A percentile compares a stretch with the other conserved stretches of the same genome.
Conservation (phyloP, 306 rosid species). For the Morella rubra region DNA sequence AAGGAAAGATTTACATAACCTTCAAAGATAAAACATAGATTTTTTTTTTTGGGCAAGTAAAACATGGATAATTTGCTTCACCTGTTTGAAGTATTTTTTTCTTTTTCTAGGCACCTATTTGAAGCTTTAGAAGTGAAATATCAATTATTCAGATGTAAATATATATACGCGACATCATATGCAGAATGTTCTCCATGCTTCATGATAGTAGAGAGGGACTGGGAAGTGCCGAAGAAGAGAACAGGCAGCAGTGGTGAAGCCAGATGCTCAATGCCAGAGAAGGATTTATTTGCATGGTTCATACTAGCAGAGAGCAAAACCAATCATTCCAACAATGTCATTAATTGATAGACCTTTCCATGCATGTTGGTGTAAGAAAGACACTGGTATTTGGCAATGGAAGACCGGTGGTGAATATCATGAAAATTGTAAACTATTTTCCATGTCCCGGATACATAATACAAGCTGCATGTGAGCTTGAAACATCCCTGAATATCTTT, state of each 20-base stretch:
- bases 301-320: background rate
- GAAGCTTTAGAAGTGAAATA: background rate
- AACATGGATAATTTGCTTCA: background rate
- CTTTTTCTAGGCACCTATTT: too few species aligned
- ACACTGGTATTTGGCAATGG: background rate
- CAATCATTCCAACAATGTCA: background rate
- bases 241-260: too few species aligned
- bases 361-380: background rate
- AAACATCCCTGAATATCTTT: background rate
- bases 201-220: too few species aligned
- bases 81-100: background rate
- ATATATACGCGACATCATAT: background rate
- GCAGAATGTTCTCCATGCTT: too few species aligned
- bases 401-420: background rate
- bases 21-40: slow-evolving; percentile 8
- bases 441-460: background rate
- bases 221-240: too few species aligned
- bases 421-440: background rate
- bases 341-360: background rate
- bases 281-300: background rate
- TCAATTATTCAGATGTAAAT: background rate
- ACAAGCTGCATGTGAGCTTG: background rate
- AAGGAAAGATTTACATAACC: background rate
- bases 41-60: background rate
- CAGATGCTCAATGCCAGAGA: too few species aligned